Evolutionary conservation across 768 basidiomycete species (phyloP), one percentile per base, ranked within the genome.

Genomic region (Tephrocybe sp.): DNA sequence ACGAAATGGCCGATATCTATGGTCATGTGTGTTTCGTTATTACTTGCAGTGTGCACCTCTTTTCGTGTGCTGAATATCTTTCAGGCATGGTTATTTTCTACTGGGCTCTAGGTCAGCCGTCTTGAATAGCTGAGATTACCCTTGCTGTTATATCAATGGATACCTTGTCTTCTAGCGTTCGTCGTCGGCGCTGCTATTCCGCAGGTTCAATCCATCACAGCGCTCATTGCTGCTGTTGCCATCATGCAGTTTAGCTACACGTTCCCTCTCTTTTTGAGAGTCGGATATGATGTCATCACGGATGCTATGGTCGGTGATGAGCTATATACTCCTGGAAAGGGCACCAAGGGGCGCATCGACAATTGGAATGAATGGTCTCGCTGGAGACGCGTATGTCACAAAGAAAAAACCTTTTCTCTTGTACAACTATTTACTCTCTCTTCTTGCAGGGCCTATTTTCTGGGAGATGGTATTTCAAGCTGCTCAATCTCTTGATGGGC

Each of bases 181-280:
- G 42, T 80, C 36, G 66, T 85, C 44, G 83, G 75, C 13, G 77
- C 81, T 12, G 79, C 82, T 1, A 72, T 84, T 30, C 83, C 83
- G 0, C 79, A 82, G 57, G 69, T 84, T n/a, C 72, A 72, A 44
- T 73, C 76, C 1, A 71, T 86, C 34, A 75, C 74, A 2, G 70
- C 74, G 4, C 68, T 83, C 15, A 69, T 84, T 39, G 82, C 78
- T 2, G 80, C 82, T 2, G 60, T 80, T 30, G 80, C 79, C 50
- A 80, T 84, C 59, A 82, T 84, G 73, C 76, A 79, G 53, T 80
- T 80, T 57, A 75, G 76, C 6, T 82, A 82, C 54, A 73, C 74
- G 6, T 79, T 80, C 70, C 79, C 78, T 0, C 72, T 77, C 3
- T 60, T 77, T 18, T 61, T 74, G 15, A 60, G 66, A 42, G 48